Conservation (phyloP, 805 yeast species). For the Wickerhamiella sorbophila region DNA sequence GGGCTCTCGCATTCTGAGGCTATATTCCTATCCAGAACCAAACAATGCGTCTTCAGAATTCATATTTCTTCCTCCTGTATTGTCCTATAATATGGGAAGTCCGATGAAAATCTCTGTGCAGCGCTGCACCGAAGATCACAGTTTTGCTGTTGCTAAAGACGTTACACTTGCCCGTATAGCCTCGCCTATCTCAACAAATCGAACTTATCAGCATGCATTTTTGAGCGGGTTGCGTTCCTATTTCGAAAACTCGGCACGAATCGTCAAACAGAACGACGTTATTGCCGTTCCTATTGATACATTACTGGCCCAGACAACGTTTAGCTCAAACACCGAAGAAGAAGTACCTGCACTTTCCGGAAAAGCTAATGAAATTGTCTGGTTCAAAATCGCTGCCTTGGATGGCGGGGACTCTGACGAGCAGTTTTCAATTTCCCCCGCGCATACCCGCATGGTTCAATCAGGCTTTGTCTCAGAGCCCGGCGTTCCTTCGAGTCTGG, state of each 20-base stretch:
- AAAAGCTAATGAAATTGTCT: constrained; percentile 56
- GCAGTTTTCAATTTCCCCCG: constrained; percentile 46
- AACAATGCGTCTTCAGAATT: constrained; percentile 29
- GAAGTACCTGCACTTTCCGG: constrained; percentile 37
- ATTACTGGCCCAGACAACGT: constrained; percentile 42
- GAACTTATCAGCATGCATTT: constrained; percentile 45
- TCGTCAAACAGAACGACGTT: constrained; percentile 50
- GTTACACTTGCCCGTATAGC: constrained; percentile 54
- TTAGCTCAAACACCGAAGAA: constrained; percentile 10
- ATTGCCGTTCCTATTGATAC: constrained; percentile 72
- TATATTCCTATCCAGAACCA: constrained; percentile 55
- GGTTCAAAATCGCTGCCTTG: constrained; percentile 62
- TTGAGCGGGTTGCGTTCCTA: constrained; percentile 44
- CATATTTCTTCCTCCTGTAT: constrained; percentile 49
- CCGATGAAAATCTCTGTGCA: constrained; percentile 20
- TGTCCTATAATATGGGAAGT: constrained; percentile 35
- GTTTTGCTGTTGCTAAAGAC: constrained; percentile 36
- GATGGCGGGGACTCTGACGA: constrained; percentile 5
- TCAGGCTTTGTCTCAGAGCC: constrained; percentile 36
- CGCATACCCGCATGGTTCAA: constrained; percentile 53
- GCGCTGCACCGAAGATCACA: constrained; percentile 1
- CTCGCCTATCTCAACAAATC: constrained; percentile 54
- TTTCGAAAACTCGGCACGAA: constrained; percentile 44
- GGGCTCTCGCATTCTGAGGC: constrained; percentile 26
- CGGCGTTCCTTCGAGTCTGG: constrained; percentile 21